Evolutionary conservation across 1,284 basidiomycete genomes (phyloP).

Genomic region (Moesziomyces sp.): DNA sequence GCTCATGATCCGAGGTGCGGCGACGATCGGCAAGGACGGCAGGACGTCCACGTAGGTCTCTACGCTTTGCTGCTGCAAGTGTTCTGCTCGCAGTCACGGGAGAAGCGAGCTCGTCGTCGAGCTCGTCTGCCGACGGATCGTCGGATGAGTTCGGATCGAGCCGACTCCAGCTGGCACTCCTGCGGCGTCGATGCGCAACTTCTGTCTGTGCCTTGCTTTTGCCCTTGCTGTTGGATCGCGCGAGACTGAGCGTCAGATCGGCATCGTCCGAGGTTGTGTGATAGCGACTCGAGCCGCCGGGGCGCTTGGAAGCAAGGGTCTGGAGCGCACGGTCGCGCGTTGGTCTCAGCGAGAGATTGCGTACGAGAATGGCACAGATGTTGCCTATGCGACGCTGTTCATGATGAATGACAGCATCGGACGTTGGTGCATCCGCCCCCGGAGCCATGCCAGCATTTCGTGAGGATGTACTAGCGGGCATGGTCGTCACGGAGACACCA

Average conservation of each 20-base stretch:
- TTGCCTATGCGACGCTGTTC: constrained; percentile 39
- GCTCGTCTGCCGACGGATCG: constrained; percentile 2
- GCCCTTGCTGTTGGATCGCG: constrained; percentile 36
- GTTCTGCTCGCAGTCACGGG: constrained; percentile 11
- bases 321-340: constrained; percentile 41
- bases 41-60: constrained; percentile 10
- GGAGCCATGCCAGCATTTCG: neutral
- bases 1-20: constrained; percentile 30
- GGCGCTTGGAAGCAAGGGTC: constrained; percentile 32
- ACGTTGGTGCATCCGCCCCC: neutral
- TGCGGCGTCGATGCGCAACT: constrained; percentile 1
- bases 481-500: neutral
- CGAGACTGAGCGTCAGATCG: constrained; percentile 37
- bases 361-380: constrained; percentile 36
- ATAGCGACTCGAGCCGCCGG: constrained; percentile 24
- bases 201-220: constrained; percentile 24
- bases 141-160: constrained; percentile 8
- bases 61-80: neutral
- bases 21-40: constrained; percentile 12
- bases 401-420: constrained; percentile 4
- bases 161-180: constrained; percentile 38
- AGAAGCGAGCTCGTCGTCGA: constrained; percentile 9
- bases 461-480: constrained; percentile 6
- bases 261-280: constrained; percentile 45
- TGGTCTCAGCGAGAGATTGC: constrained; percentile 41